Conservation (phyloP, 176 grass and related monocot genomes). For the Otatea glauca region DNA sequence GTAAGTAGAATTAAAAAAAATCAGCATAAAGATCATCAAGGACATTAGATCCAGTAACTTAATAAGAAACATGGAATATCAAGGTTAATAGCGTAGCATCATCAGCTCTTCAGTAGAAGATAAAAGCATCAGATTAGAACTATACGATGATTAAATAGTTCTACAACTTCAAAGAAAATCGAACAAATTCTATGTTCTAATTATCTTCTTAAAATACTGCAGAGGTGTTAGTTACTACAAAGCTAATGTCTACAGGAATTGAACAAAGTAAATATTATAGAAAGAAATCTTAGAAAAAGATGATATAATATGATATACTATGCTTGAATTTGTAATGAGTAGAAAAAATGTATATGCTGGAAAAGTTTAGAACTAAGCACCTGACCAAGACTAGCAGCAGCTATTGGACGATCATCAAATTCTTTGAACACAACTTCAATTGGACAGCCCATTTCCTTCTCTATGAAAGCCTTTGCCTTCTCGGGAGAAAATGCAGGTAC, state of each 20-base stretch:
- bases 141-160: conserved; percentile 3
- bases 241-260: not conserved
- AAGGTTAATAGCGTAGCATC: conserved; percentile 15
- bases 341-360: conserved; percentile 21
- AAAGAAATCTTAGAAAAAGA: conserved; percentile 26
- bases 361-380: conserved; percentile 56
- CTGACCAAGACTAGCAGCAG: conserved; percentile 98
- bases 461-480: conserved; percentile 81
- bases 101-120: conserved; percentile 20
- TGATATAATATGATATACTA: conserved; percentile 8
- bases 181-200: not conserved
- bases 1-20: conserved; percentile 7
- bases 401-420: conserved; percentile 90
- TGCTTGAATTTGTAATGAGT: not conserved
- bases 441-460: conserved; percentile 79
- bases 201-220: not conserved
- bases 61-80: not conserved
- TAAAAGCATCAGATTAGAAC: conserved; percentile 6
- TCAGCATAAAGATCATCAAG: conserved; percentile 20
- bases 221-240: not conserved
- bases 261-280: not conserved
- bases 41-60: not conserved
- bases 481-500: conserved; percentile 97
- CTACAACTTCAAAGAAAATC: not conserved
- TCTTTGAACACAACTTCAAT: conserved; percentile 86